Percentiles rank a stretch among this genome's conserved stretches.
Evolutionary conservation across 1,284 basidiomycete genomes (phyloP).

Genomic region (Puccinia horiana): DNA sequence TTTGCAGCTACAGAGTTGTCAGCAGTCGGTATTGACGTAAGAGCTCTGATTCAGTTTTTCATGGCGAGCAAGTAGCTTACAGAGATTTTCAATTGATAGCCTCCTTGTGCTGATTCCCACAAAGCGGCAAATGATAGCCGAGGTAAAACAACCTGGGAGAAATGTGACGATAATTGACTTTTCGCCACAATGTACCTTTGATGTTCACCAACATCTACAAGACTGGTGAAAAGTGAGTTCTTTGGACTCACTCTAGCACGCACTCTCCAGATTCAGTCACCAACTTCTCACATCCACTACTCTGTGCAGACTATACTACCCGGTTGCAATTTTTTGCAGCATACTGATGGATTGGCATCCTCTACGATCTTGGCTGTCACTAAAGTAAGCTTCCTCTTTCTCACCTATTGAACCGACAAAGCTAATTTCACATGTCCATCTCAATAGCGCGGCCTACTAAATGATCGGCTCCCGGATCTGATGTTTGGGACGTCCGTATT

Average conservation of each 20-base stretch:
- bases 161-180: not conserved
- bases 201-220: not conserved
- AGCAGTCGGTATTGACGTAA: not conserved
- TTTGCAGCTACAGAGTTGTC: not conserved
- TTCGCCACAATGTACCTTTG: not conserved
- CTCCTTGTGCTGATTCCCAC: not conserved
- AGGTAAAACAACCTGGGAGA: not conserved
- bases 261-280: not conserved
- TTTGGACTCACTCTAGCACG: too few species aligned
- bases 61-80: not conserved
- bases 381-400: not conserved
- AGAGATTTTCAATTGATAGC: not conserved
- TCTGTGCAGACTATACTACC: not conserved
- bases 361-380: not conserved
- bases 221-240: constrained; percentile 11
- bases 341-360: not conserved
- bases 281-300: not conserved
- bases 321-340: not conserved
- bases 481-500: not conserved
- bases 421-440: too few species aligned
- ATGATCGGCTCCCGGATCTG: not conserved
- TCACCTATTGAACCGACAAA: too few species aligned
- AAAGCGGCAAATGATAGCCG: not conserved
- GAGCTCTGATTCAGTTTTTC: not conserved
- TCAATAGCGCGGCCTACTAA: not conserved